Base-by-base conservation (phyloP, 345 rosid species). In the Trapa bicornis region DNA sequence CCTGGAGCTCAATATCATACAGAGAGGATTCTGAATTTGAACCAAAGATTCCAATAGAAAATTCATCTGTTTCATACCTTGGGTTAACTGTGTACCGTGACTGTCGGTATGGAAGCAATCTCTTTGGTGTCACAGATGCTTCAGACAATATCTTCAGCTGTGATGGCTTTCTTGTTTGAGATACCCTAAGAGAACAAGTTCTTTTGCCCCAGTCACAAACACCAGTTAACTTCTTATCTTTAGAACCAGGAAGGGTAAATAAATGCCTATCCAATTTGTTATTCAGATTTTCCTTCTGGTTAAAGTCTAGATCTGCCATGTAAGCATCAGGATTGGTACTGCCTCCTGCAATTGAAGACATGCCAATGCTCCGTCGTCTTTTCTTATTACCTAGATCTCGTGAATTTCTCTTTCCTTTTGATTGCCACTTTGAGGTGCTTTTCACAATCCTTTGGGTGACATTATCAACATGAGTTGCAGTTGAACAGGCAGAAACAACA, bases 391-490 rank as follows among this genome's bases (percentile, higher is more conserved):
- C 81, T 74, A 60, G 81, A 64, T 85, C 86, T 78, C 97, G 91
- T 2, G 85, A 89, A 68, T 94, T 94, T 80, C 99, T 85, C 86
- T 94, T 94, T 75, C 97, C 86, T 83, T 94, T 94, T 37, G 73
- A 80, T 78, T 85, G 96, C 99, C 99, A 94, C 77, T 87, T 83
- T n/a, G 96, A 85, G 62, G 87, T 74, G 66, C 69, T 87, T 74
- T 79, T 85, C 82, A 83, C 92, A 67, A 77, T 82, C 75, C 78
- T 82, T 70, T 78, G 81, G 79, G 80, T 76, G 68, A 80, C 74
- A 73, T 60, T 75, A 74, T 67, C 78, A 53, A 45, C 66, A 76
- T 66, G 71, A 37, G 61, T 57, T 43, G 76, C 74, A 7, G 78
- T 76, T 48, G 77, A 68, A 77, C 75, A 72, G 47, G 75, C 69